Conservation (phyloP, 805 yeast genomes). For the Pichia californica region DNA sequence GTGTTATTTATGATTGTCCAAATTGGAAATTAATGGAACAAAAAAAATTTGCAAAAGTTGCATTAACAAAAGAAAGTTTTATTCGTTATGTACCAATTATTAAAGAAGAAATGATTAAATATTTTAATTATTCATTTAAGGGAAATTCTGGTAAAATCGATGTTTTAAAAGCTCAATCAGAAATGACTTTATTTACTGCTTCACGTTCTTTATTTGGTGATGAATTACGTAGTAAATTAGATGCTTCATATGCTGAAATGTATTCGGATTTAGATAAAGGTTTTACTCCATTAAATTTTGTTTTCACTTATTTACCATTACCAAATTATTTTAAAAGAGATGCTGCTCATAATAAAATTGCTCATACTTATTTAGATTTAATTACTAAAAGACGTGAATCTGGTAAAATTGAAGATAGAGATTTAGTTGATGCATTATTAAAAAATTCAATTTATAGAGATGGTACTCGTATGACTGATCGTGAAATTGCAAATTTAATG, state of each 20-base stretch:
- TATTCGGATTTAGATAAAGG: conserved; percentile 94
- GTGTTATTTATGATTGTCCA: conserved; percentile 96
- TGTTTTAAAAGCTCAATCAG: conserved; percentile 84
- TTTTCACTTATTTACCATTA: conserved; percentile 88
- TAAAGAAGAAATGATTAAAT: conserved; percentile 65
- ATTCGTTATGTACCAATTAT: conserved; percentile 82
- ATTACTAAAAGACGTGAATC: conserved; percentile 70
- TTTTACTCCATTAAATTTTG: conserved; percentile 92
- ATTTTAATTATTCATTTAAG: conserved; percentile 48
- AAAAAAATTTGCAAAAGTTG: conserved; percentile 90
- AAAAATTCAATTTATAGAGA: conserved; percentile 81
- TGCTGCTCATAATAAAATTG: conserved; percentile 75
- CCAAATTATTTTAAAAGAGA: conserved; percentile 75
- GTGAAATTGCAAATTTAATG: conserved; percentile 86
- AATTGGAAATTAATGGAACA: conserved; percentile 94
- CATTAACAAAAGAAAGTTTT: conserved; percentile 82
- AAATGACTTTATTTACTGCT: conserved; percentile 94
- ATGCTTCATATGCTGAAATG: conserved; percentile 74
- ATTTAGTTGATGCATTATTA: conserved; percentile 84
- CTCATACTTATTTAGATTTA: conserved; percentile 72
- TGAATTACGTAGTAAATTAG: conserved; percentile 79
- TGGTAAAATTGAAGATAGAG: conserved; percentile 70
- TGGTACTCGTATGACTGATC: conserved; percentile 90
- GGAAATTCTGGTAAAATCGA: conserved; percentile 44
- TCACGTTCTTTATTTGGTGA: conserved; percentile 87